These are phyloP conservation scores for Agrocybe praecox DNA, from an alignment of 768 basidiomycete species.

Conservation along the genomic window DNA sequence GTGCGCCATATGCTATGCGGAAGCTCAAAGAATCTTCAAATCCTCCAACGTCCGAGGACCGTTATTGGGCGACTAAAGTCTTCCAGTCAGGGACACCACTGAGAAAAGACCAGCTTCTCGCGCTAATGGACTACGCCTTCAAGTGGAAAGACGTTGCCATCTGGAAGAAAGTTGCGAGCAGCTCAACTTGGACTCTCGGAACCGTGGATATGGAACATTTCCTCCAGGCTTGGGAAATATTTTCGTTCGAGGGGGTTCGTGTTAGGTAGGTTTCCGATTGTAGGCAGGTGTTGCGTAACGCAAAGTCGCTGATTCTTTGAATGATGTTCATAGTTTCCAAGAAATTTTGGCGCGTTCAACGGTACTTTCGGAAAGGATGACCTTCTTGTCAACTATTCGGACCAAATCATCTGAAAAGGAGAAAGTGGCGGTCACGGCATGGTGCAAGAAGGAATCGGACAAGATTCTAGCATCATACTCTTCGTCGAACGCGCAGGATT, in stretches of 20 bases:
- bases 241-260: constrained; percentile 23
- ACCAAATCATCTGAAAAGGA: constrained; percentile 12
- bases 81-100: constrained; percentile 8
- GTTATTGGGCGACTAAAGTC: constrained; percentile 13
- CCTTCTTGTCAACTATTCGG: constrained; percentile 21
- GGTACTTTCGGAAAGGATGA: constrained; percentile 16
- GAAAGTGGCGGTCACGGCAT: constrained; percentile 8
- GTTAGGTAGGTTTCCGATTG: constrained; percentile 16
- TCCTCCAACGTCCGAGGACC: constrained; percentile 16
- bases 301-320: not conserved
- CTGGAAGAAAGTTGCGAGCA: constrained; percentile 27
- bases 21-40: constrained; percentile 15
- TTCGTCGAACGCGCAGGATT: constrained; percentile 16
- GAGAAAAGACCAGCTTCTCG: constrained; percentile 12
- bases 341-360: constrained; percentile 13
- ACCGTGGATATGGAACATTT: constrained; percentile 14
- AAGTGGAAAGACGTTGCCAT: constrained; percentile 27
- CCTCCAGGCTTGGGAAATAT: constrained; percentile 20
- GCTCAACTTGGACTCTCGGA: constrained; percentile 11
- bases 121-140: constrained; percentile 23
- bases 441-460: constrained; percentile 20
- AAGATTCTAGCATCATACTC: constrained; percentile 23
- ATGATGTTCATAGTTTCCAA: constrained; percentile 19
- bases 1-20: constrained; percentile 20
- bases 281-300: not conserved